Conservation (phyloP, 208 protist genomes). For the Wallacemonas rigidus region DNA sequence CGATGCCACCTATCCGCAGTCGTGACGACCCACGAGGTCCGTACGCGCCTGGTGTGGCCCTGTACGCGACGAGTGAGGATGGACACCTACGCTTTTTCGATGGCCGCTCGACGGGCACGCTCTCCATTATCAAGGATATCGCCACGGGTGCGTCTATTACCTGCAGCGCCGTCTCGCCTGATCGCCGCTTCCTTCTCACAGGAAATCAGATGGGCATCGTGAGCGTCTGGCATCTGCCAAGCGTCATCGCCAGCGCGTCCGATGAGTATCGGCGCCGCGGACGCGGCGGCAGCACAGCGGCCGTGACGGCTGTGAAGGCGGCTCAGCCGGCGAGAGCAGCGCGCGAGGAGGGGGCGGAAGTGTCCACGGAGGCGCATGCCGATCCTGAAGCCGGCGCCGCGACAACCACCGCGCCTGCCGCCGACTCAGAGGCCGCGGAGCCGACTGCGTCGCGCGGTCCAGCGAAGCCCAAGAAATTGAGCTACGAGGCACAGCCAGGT, state of each 20-base stretch:
- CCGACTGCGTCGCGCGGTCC: conserved; percentile 2
- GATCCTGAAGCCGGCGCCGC: conserved; percentile 7
- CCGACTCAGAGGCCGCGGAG: background rate
- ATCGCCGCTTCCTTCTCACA: conserved; percentile 73
- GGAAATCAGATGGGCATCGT: conserved; percentile 85
- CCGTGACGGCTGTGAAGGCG: conserved; percentile 1
- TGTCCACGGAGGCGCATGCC: conserved; percentile 1
- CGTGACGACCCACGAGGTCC: conserved; percentile 7
- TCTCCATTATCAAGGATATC: conserved; percentile 75
- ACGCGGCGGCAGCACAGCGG: background rate
- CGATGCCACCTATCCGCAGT: background rate
- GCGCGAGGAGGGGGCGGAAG: background rate
- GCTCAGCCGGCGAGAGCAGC: background rate
- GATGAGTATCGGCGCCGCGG: conserved; percentile 23
- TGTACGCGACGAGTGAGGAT: conserved; percentile 84
- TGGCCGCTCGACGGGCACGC: conserved; percentile 34
- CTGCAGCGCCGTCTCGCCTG: conserved; percentile 68
- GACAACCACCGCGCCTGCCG: background rate
- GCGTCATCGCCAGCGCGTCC: conserved; percentile 60
- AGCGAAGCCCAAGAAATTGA: conserved; percentile 3
- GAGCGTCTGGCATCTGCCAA: conserved; percentile 84
- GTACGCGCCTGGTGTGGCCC: conserved; percentile 18
- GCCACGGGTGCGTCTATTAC: conserved; percentile 78
- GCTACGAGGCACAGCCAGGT: background rate
- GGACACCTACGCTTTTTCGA: conserved; percentile 88